These are phyloP conservation scores for Lachnellula arida DNA, from an alignment of 2,329 filamentous ascomycete species.

Conservation along the genomic window DNA sequence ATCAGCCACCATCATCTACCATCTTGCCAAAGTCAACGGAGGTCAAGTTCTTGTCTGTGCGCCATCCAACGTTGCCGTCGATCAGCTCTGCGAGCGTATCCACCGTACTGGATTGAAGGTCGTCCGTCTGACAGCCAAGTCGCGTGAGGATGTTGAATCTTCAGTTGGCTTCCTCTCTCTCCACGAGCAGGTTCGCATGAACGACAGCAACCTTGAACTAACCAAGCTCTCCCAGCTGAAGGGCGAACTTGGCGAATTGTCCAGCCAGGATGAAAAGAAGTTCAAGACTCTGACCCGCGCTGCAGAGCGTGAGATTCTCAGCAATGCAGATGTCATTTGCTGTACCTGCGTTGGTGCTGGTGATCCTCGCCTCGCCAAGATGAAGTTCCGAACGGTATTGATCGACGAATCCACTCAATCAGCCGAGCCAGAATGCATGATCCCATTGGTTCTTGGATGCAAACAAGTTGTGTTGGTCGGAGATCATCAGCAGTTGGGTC, in stretches of 20 bases:
- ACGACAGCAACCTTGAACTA: conserved; percentile 91
- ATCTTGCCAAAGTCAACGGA: conserved; percentile 90
- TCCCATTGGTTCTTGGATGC: conserved; percentile 91
- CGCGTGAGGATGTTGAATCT: conserved; percentile 97
- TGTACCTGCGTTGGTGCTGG: conserved; percentile 98
- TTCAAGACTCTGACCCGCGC: conserved; percentile 93
- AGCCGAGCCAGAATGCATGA: conserved; percentile 98
- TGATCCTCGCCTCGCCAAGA: conserved; percentile 89
- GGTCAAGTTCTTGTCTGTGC: conserved; percentile 95
- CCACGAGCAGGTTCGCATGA: conserved; percentile 95
- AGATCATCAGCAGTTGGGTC: conserved; percentile 95
- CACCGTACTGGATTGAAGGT: conserved; percentile 93
- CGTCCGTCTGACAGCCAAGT: conserved; percentile 97
- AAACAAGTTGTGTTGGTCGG: conserved; percentile 99
- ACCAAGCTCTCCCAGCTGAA: conserved; percentile 92
- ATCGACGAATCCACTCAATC: conserved; percentile 99
- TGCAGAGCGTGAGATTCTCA: conserved; percentile 91
- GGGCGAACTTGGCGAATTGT: conserved; percentile 83
- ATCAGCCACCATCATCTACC: conserved; percentile 97
- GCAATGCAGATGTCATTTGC: conserved; percentile 95
- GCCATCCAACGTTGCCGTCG: conserved; percentile 96
- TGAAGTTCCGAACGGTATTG: conserved; percentile 96
- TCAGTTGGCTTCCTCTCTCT: conserved; percentile 92
- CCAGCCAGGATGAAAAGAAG: conserved; percentile 96
- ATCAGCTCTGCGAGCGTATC: conserved; percentile 95